Evolutionary conservation across 2,329 filamentous ascomycete species (phyloP), one percentile per base, ranked within the genome.

Genomic region (Trichoderma sp.): DNA sequence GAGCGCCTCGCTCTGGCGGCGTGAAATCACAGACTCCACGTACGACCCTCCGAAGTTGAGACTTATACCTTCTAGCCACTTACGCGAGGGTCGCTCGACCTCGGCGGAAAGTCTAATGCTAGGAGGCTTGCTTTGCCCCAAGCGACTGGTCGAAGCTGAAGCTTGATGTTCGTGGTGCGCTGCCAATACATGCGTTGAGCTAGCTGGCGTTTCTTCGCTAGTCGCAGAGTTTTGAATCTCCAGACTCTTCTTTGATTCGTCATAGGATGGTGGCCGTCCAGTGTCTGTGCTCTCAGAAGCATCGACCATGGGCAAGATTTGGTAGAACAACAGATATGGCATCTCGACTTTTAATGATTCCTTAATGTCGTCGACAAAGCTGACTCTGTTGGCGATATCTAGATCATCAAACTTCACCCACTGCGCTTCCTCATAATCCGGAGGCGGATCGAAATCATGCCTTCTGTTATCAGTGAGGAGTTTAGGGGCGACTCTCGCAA

Each of bases 351-450:
- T 90, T 60, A 98, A 81, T 0, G 92, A 90, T 73, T 90, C 81
- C 70, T 92, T 90, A 73, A 90, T 87, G 71, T 97, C 91, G 74
- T 96, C 88, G 59, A 97, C 89, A 66, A 91, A 85, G 0, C 85
- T 85, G 3, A 98, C 91, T 30, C 95, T 88, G 68, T 89, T 85
- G 43, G 86, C 83, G 0, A 88, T 82, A 32, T 80, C 76, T n/a
- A 98, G 83, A 77, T 99, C 96, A 76, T 99, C 96, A 74, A 97
- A 97, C 46, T 90, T 91, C 77, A 97, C 89, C 96, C 96, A 99
- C 71, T 90, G 88, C 14, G 91, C 88, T 71, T 91, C 87, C 69
- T 90, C 84, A 73, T 93, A 92, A 68, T 88, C 85, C 14, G 88
- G 88, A 8, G 88, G 88, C 2, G 86, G 86, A 70, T 85, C 86